Evolutionary conservation across 106 monocot genomes (phyloP).

Genomic region (Platanthera zijinensis): DNA sequence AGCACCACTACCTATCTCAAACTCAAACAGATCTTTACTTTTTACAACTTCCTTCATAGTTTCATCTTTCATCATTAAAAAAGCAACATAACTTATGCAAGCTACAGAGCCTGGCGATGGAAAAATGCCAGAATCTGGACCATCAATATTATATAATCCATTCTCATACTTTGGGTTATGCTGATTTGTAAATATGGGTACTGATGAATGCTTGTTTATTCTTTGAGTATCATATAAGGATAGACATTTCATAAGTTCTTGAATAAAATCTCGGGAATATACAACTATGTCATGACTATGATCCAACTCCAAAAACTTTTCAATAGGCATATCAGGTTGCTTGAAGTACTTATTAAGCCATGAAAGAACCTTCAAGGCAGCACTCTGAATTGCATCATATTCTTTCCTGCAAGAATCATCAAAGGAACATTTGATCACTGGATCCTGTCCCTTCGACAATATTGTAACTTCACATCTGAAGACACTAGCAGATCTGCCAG

Average conservation of each 20-base stretch:
- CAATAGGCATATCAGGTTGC: constrained; percentile 29
- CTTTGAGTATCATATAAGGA: constrained; percentile 18
- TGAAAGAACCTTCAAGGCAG: constrained; percentile 58
- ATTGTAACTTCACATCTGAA: constrained; percentile 74
- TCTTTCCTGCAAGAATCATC: constrained; percentile 54
- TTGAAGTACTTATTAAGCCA: constrained; percentile 57
- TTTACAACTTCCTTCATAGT: constrained; percentile 33
- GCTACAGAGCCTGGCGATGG: constrained; percentile 61
- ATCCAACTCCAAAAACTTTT: constrained; percentile 30
- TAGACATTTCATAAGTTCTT: constrained; percentile 33
- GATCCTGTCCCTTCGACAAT: constrained; percentile 41
- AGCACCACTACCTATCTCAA: constrained; percentile 76
- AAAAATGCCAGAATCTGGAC: constrained; percentile 52
- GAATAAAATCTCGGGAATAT: constrained; percentile 22
- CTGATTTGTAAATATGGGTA: constrained; percentile 4
- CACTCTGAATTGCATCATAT: constrained; percentile 70
- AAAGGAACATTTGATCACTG: constrained; percentile 38
- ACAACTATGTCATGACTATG: constrained; percentile 22
- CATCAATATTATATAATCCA: constrained; percentile 32
- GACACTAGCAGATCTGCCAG: constrained; percentile 9
- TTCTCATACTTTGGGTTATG: constrained; percentile 17
- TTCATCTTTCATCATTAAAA: constrained; percentile 34
- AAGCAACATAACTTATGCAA: constrained; percentile 56
- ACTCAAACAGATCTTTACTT: constrained; percentile 78
- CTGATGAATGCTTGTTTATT: constrained; percentile 8